A percentile compares a stretch with the other conserved stretches of the same genome.
phyloP scores from a whole-genome alignment of 306 rosid species.

The Fagus crenata region DNA sequence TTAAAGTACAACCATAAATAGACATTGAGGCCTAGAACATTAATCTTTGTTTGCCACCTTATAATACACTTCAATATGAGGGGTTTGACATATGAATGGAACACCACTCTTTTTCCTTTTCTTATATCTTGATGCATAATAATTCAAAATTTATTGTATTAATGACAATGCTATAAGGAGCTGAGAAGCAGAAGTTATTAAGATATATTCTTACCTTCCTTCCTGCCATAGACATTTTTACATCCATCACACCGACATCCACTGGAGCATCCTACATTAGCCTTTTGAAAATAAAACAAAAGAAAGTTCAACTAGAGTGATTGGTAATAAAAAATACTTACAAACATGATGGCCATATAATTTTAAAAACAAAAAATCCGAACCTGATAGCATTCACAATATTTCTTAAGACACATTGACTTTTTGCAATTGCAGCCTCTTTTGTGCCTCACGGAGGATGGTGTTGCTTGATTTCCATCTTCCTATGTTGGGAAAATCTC shows the following conservation, averaged over 20 bases:
- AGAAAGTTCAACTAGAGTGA: conserved; percentile 17
- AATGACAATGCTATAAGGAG: conserved; percentile 9
- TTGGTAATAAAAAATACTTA: conserved; percentile 1
- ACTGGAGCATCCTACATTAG: conserved; percentile 67
- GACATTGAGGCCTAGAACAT: no score
- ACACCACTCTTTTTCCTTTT: background rate
- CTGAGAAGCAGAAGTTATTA: conserved; percentile 18
- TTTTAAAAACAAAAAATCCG: conserved; percentile 2
- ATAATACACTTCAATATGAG: background rate
- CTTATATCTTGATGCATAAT: background rate
- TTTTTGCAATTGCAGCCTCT: conserved; percentile 79
- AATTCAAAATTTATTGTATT: background rate
- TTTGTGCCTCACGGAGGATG: conserved; percentile 68
- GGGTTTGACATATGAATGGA: background rate
- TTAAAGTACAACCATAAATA: no score
- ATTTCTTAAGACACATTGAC: conserved; percentile 70
- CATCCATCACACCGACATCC: conserved; percentile 77
- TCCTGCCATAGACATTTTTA: conserved; percentile 56
- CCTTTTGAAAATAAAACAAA: conserved; percentile 37
- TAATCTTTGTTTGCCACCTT: no score
- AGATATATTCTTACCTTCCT: conserved; percentile 49
- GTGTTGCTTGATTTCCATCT: conserved; percentile 42
- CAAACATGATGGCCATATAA: background rate
- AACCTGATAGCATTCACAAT: conserved; percentile 89
- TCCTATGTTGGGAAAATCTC: conserved; percentile 39